These are phyloP conservation scores for Colletotrichum echinochloae DNA, from an alignment of 2,329 filamentous ascomycete species.

Conservation along the genomic window DNA sequence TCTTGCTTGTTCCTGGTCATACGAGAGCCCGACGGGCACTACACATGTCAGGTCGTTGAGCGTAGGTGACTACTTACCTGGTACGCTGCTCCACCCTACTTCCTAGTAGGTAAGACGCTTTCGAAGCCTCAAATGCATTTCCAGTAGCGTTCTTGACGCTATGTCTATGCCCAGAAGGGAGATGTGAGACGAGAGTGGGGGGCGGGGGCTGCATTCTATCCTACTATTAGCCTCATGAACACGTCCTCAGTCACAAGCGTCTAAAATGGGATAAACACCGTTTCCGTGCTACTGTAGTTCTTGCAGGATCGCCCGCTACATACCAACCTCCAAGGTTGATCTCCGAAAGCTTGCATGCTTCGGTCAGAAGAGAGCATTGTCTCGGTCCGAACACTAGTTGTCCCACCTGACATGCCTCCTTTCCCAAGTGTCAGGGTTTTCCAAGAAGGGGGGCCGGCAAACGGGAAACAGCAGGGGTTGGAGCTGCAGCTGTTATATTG, in stretches of 20 bases:
- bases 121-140: background rate
- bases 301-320: background rate
- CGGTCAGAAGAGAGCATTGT: background rate
- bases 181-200: conserved; percentile 12
- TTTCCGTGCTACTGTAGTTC: background rate
- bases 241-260: background rate
- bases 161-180: conserved; percentile 15
- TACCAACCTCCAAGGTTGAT: background rate
- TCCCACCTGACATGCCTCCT: background rate
- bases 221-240: conserved; percentile 11
- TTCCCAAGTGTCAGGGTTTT: background rate
- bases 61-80: background rate
- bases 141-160: background rate
- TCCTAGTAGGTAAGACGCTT: background rate
- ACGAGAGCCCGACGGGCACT: background rate
- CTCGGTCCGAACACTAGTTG: background rate
- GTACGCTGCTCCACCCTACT: background rate
- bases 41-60: background rate
- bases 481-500: conserved; percentile 6
- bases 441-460: background rate
- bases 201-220: background rate
- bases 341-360: conserved; percentile 25
- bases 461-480: background rate
- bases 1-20: background rate
- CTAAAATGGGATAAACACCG: background rate